A percentile compares a stretch with the other conserved stretches of the same genome.
phyloP scores from a whole-genome alignment of 768 basidiomycete genomes.

The Collybiopsis luxurians region DNA sequence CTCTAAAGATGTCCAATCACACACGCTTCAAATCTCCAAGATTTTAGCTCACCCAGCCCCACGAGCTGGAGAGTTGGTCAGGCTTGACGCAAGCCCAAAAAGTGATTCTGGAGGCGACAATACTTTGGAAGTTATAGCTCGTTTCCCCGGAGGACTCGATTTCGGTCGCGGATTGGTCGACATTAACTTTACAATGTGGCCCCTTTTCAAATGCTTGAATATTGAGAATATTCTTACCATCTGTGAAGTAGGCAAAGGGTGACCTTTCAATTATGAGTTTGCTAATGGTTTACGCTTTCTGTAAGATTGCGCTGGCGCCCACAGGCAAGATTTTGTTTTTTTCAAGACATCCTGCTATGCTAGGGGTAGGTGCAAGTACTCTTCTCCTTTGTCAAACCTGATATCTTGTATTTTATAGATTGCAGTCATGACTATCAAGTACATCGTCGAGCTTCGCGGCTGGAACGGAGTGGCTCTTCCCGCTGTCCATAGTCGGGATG shows the following conservation, averaged over 20 bases:
- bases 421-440: conserved; percentile 88
- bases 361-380: conserved; percentile 51
- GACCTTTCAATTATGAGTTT: background rate
- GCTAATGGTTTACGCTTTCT: background rate
- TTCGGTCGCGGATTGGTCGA: conserved; percentile 90
- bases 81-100: conserved; percentile 77
- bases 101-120: conserved; percentile 44
- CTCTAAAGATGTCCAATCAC: conserved; percentile 91
- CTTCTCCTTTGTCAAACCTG: background rate
- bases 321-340: conserved; percentile 86
- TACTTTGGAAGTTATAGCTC: conserved; percentile 78
- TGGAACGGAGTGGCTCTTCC: conserved; percentile 89
- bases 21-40: conserved; percentile 87
- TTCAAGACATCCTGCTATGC: conserved; percentile 88
- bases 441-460: conserved; percentile 88
- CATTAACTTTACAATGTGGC: conserved; percentile 97
- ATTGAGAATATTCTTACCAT: conserved; percentile 92
- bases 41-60: conserved; percentile 86
- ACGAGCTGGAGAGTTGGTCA: conserved; percentile 82
- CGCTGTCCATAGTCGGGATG: conserved; percentile 84
- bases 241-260: conserved; percentile 61
- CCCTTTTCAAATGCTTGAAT: conserved; percentile 88
- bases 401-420: conserved; percentile 40
- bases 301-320: conserved; percentile 79
- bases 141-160: conserved; percentile 92